A percentile compares a stretch with the other conserved stretches of the same genome.
These are phyloP conservation scores for Earliella scabrosa DNA, from an alignment of 1,284 basidiomycete genomes.

Conservation along the genomic window DNA sequence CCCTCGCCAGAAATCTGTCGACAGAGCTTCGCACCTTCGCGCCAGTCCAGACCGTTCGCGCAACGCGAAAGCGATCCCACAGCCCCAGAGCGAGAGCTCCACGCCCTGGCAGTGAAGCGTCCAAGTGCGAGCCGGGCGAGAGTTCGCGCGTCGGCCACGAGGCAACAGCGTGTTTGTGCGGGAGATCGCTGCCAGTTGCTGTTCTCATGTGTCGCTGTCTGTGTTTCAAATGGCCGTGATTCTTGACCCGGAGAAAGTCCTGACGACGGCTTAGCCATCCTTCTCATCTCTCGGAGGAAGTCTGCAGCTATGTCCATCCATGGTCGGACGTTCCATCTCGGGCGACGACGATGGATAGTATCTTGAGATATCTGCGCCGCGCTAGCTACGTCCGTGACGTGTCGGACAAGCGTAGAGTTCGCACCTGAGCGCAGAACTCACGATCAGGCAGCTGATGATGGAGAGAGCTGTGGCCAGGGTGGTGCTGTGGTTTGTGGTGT, in stretches of 20 bases:
- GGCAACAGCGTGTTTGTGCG: slow-evolving; percentile 20
- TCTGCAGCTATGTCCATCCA: slow-evolving; percentile 3
- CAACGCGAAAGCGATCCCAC: slow-evolving; percentile 8
- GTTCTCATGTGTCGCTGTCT: slow-evolving; percentile 11
- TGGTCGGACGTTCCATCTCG: not conserved
- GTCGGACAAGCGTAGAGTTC: not conserved
- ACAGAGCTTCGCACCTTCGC: slow-evolving; percentile 11
- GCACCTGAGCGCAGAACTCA: not conserved
- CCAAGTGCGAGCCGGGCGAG: slow-evolving; percentile 12
- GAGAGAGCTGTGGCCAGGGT: slow-evolving; percentile 6
- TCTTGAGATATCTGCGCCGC: not conserved
- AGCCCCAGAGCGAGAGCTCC: slow-evolving; percentile 14
- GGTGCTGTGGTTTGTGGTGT: slow-evolving; percentile 8
- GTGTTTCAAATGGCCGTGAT: slow-evolving; percentile 7
- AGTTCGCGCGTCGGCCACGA: slow-evolving; percentile 20
- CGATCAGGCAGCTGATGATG: not conserved
- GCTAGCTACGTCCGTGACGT: not conserved
- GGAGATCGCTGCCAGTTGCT: slow-evolving; percentile 14
- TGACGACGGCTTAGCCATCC: not conserved
- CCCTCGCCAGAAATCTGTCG: slow-evolving; percentile 13
- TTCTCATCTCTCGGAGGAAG: slow-evolving; percentile 20
- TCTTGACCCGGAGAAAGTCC: slow-evolving; percentile 22
- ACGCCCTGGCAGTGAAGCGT: slow-evolving; percentile 13
- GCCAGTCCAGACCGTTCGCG: slow-evolving; percentile 18
- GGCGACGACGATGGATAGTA: slow-evolving; percentile 1